Evolutionary conservation across 371 early-diverging fungal species (phyloP), one percentile per base, ranked within the genome.

Genomic region (Mucor indicus): DNA sequence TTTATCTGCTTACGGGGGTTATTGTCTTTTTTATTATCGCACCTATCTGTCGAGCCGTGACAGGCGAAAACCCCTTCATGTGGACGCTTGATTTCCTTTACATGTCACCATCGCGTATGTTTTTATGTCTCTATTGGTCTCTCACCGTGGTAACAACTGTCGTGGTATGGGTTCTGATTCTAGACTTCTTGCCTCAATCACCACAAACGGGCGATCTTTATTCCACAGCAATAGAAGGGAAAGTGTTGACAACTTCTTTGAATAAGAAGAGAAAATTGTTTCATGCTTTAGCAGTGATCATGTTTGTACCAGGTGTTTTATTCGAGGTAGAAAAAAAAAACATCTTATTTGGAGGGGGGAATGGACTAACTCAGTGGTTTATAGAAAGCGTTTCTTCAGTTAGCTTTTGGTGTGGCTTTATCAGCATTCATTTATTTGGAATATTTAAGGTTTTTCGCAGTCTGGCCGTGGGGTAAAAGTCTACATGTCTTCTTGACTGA

Each of bases 291-390:
- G 91, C 92, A 0, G 83, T 91, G 4, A 47, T 84, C 37, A 84
- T 95, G 87, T 93, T 96, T 69, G 73, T 85, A 11, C 96, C 95
- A 0, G 93, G 87, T 2, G 84, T 83, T 17, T 41, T 90, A 5
- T 48, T 77, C 8, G 90, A 90, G 60, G 92, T 89, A 78, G 61
- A n/a, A n/a, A n/a, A n/a, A n/a, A n/a, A n/a, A n/a, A n/a, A n/a
- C n/a, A n/a, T n/a, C n/a, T 27, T 27, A 27, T 27, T 11, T 7
- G 5, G 5, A 27, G 29, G 29, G 7, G 11, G 5, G 29, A 27
- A 27, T 27, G 29, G 11, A 27, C 11, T 27, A 7, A 27, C 11
- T 27, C 11, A 7, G 11, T 27, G 5, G 74, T 33, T 22, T 30
- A 36, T 24, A 90, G 89, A 77, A 72, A 4, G 62, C 74, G 3